A percentile compares a stretch with the other conserved stretches of the same genome.
Conservation (phyloP, 805 yeast genomes). For the Saturnispora sekii region DNA sequence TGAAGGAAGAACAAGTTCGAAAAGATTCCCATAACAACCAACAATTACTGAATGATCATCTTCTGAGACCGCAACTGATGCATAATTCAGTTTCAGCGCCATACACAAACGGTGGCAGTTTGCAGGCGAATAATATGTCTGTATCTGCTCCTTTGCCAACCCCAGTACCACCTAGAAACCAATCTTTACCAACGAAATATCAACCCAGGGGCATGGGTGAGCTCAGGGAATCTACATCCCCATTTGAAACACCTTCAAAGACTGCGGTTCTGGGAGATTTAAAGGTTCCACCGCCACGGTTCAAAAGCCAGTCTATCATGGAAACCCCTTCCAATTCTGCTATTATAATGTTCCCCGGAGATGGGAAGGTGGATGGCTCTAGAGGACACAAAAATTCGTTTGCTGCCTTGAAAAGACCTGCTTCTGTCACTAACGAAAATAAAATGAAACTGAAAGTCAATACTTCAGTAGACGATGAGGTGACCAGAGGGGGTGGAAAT, state of each 20-base stretch:
- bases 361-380: conserved; percentile 12
- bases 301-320: conserved; percentile 9
- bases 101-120: not conserved
- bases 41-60: not conserved
- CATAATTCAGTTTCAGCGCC: not conserved
- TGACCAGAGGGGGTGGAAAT: not conserved
- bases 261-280: conserved; percentile 24
- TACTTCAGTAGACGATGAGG: conserved; percentile 1
- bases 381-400: not conserved
- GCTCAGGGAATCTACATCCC: conserved; percentile 1
- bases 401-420: not conserved
- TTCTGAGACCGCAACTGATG: conserved; percentile 1
- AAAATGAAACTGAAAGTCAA: not conserved
- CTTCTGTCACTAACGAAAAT: not conserved
- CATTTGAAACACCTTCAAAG: conserved; percentile 11
- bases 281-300: conserved; percentile 24
- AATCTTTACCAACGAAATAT: not conserved
- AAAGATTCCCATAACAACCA: not conserved
- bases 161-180: not conserved
- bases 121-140: not conserved
- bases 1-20: not conserved
- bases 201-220: not conserved
- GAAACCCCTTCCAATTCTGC: conserved; percentile 26
- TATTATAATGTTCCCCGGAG: conserved; percentile 41
- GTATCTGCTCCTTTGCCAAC: conserved; percentile 7